phyloP scores from a whole-genome alignment of 305 asterid genomes.

The Rubia occidens region DNA sequence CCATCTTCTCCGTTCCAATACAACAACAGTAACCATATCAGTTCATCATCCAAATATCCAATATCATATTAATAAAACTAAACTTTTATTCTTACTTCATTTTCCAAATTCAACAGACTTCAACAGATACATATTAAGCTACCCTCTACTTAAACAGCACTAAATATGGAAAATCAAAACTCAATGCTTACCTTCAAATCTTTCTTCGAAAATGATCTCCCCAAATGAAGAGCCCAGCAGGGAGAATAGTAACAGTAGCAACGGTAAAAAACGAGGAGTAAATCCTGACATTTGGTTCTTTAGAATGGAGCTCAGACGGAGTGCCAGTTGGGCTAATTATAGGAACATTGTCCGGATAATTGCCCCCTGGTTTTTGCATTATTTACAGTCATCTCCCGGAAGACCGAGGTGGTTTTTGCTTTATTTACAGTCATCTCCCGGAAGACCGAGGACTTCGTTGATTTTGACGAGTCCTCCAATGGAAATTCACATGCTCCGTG shows the following conservation, averaged over 20 bases:
- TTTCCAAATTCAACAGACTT: not conserved
- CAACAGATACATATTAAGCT: not conserved
- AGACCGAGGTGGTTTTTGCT: not conserved
- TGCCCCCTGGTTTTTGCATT: constrained; percentile 20
- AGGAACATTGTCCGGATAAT: constrained; percentile 9
- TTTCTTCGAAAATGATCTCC: constrained; percentile 80
- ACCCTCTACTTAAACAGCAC: not conserved
- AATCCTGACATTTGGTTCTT: constrained; percentile 13
- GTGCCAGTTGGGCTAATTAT: constrained; percentile 20
- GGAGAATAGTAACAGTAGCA: constrained; percentile 18
- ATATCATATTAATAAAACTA: not conserved
- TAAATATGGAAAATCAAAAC: not conserved
- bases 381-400: constrained; percentile 35
- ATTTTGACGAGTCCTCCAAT: constrained; percentile 12
- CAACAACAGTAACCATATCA: not conserved
- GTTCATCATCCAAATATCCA: not conserved
- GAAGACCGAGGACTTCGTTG: not conserved
- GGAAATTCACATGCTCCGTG: constrained; percentile 14
- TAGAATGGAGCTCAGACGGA: not conserved
- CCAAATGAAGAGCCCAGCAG: constrained; percentile 33
- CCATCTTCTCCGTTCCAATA: constrained; percentile 36
- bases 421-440: constrained; percentile 36
- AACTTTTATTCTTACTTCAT: not conserved
- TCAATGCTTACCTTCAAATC: constrained; percentile 33
- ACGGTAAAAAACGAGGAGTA: not conserved